Conservation (phyloP, 1,139 yeast species). For the Meyerozyma carpophila region DNA sequence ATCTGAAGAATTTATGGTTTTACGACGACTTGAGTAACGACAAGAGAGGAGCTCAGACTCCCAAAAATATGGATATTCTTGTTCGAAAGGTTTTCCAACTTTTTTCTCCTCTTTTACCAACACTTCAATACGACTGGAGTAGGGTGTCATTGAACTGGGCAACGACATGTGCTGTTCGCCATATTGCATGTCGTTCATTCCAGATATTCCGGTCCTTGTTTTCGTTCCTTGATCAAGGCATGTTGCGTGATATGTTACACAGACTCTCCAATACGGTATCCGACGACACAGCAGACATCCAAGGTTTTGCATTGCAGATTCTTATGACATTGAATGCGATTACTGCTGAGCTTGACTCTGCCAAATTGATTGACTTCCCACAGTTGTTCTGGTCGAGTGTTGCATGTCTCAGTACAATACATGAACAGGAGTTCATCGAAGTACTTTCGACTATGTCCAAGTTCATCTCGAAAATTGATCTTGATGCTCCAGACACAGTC, state of each 20-base stretch:
- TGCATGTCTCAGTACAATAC: slow-evolving; percentile 85
- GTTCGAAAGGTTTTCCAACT: slow-evolving; percentile 61
- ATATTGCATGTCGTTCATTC: slow-evolving; percentile 93
- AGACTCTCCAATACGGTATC: slow-evolving; percentile 89
- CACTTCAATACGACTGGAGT: slow-evolving; percentile 79
- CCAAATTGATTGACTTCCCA: slow-evolving; percentile 78
- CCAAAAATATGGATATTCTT: slow-evolving; percentile 78
- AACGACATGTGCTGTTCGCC: slow-evolving; percentile 95
- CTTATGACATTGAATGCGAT: slow-evolving; percentile 92
- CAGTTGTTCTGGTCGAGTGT: slow-evolving; percentile 95
- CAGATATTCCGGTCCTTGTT: slow-evolving; percentile 83
- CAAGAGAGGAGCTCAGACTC: slow-evolving; percentile 79
- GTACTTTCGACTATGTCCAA: slow-evolving; percentile 76
- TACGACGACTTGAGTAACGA: slow-evolving; percentile 82
- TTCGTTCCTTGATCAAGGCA: slow-evolving; percentile 73
- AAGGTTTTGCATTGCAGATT: slow-evolving; percentile 96
- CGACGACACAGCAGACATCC: slow-evolving; percentile 83
- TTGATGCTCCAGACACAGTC: slow-evolving; percentile 82
- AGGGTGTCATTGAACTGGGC: slow-evolving; percentile 87
- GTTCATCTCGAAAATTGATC: slow-evolving; percentile 79
- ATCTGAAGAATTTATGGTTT: slow-evolving; percentile 56
- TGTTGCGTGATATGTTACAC: slow-evolving; percentile 92
- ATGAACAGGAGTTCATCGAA: slow-evolving; percentile 90
- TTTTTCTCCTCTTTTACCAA: slow-evolving; percentile 42
- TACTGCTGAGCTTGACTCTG: slow-evolving; percentile 77